These are phyloP conservation scores for Tilletiaria anomala DNA, from an alignment of 1,284 basidiomycete genomes.

Conservation along the genomic window DNA sequence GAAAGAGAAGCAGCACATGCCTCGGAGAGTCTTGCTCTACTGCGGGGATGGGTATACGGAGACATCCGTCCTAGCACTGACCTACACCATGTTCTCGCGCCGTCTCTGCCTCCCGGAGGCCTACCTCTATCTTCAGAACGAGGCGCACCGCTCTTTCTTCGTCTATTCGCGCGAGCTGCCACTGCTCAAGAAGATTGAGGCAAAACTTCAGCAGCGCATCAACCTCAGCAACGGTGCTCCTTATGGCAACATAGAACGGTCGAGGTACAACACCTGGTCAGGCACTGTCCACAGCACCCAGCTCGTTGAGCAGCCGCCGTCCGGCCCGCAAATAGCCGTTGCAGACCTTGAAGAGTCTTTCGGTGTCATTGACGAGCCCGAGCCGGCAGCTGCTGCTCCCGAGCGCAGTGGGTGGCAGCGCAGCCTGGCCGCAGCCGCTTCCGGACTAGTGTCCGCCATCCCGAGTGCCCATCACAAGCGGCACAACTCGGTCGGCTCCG, in stretches of 20 bases:
- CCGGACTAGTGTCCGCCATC: constrained; percentile 6
- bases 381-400: too few species aligned
- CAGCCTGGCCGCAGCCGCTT: not conserved
- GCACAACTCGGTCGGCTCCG: constrained; percentile 1
- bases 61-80: constrained; percentile 70
- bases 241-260: too few species aligned
- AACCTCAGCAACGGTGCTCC: too few species aligned
- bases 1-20: constrained; percentile 33
- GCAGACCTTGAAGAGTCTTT: too few species aligned
- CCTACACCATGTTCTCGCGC: constrained; percentile 69
- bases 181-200: constrained; percentile 62
- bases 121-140: constrained; percentile 59
- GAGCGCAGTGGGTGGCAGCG: not conserved
- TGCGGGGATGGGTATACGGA: constrained; percentile 52
- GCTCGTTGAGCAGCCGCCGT: too few species aligned
- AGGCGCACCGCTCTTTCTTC: constrained; percentile 57
- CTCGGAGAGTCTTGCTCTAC: constrained; percentile 30
- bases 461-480: constrained; percentile 2
- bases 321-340: too few species aligned
- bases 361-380: too few species aligned
- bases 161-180: constrained; percentile 71
- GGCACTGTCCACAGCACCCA: too few species aligned
- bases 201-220: too few species aligned
- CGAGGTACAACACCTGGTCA: too few species aligned
- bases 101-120: constrained; percentile 63